phyloP scores from a whole-genome alignment of 768 basidiomycete genomes.

The Leucosporidium creatinivorum region DNA sequence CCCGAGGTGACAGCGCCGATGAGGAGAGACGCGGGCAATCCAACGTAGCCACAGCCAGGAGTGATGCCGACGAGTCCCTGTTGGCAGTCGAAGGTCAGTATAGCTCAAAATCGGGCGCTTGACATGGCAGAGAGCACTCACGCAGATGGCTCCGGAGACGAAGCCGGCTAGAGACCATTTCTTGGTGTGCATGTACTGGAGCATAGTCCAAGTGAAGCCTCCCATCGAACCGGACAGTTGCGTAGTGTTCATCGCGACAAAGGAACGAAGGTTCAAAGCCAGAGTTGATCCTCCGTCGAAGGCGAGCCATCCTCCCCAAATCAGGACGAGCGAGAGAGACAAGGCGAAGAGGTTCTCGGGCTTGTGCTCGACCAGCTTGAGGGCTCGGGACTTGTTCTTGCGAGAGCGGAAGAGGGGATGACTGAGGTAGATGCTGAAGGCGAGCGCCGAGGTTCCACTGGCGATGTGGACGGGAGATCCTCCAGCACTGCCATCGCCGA shows the following conservation, averaged over 20 bases:
- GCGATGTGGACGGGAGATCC: slow-evolving; percentile 76
- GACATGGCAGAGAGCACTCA: slow-evolving; percentile 36
- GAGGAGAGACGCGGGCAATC: slow-evolving; percentile 43
- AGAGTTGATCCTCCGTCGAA: slow-evolving; percentile 92
- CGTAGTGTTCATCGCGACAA: slow-evolving; percentile 83
- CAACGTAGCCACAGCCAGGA: slow-evolving; percentile 16
- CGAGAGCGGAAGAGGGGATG: neutral
- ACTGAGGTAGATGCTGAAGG: neutral
- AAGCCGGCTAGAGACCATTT: slow-evolving; percentile 93
- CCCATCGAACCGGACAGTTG: slow-evolving; percentile 85
- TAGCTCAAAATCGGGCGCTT: neutral
- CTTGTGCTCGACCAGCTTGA: neutral
- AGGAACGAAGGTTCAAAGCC: slow-evolving; percentile 75
- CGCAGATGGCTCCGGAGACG: slow-evolving; percentile 87
- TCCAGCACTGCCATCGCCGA: slow-evolving; percentile 50
- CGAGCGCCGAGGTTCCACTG: neutral
- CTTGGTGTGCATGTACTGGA: slow-evolving; percentile 81
- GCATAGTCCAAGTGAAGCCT: slow-evolving; percentile 81
- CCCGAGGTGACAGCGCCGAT: slow-evolving; percentile 23
- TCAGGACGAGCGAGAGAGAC: neutral
- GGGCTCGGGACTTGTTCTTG: neutral
- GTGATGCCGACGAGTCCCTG: slow-evolving; percentile 39
- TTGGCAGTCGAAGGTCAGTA: slow-evolving; percentile 23
- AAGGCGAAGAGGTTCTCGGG: neutral
- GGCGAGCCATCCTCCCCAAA: slow-evolving; percentile 59